A percentile compares a stretch with the other conserved stretches of the same genome.
phyloP scores from a whole-genome alignment of 23 red algal species.

The Gracilariopsis chorda region DNA sequence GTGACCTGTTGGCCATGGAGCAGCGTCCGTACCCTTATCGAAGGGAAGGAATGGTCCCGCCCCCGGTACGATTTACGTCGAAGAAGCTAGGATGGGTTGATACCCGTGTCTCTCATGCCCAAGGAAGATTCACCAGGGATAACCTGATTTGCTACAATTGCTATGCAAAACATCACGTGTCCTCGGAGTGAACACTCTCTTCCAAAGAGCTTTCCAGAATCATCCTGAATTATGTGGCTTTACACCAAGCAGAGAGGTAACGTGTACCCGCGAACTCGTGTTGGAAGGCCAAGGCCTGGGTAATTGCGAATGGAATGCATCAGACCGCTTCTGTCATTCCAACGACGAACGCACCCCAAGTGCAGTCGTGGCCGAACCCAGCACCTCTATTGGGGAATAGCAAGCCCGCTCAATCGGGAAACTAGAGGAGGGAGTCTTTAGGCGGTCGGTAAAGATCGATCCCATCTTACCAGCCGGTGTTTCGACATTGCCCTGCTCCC shows the following conservation, averaged over 20 bases:
- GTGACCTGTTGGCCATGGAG: background rate
- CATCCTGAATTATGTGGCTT: conserved; percentile 3
- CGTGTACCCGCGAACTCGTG: background rate
- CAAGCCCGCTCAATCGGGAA: no score
- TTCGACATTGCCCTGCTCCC: no score
- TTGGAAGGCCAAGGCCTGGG: conserved; percentile 2
- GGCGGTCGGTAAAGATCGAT: no score
- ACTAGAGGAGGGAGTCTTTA: no score
- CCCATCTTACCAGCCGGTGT: no score
- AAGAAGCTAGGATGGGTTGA: background rate
- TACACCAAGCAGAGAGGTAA: background rate
- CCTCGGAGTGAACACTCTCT: background rate
- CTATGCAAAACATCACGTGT: background rate
- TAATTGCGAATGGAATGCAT: background rate
- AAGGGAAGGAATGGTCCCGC: background rate
- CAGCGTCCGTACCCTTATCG: background rate
- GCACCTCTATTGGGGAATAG: no score
- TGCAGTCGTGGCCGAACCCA: no score
- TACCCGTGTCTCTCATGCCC: background rate
- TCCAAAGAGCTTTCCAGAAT: background rate
- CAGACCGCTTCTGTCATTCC: no score
- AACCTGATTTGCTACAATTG: conserved; percentile 8
- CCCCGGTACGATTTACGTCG: background rate
- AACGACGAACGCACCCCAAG: no score
- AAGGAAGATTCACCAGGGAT: background rate